These are phyloP conservation scores for Barnettozyma californica DNA, from an alignment of 805 yeast species.

Conservation along the genomic window DNA sequence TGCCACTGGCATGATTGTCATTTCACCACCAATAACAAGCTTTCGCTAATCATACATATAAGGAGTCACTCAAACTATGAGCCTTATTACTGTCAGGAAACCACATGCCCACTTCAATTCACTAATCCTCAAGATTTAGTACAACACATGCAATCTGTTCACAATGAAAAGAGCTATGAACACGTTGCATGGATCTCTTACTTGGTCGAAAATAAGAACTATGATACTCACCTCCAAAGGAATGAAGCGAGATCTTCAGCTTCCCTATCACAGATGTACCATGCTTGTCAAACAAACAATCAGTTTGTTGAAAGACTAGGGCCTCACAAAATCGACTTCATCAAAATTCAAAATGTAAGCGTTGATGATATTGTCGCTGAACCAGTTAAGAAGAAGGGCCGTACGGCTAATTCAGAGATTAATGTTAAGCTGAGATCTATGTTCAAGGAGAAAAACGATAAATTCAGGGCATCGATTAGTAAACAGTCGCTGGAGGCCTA, in stretches of 20 bases:
- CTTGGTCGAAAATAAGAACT: constrained; percentile 28
- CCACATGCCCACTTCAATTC: constrained; percentile 59
- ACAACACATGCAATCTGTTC: constrained; percentile 58
- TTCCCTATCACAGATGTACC: not conserved
- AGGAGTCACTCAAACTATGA: constrained; percentile 63
- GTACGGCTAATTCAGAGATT: constrained; percentile 23
- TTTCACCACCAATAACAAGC: constrained; percentile 45
- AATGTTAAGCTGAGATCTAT: constrained; percentile 19
- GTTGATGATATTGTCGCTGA: constrained; percentile 23
- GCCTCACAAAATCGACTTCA: constrained; percentile 18
- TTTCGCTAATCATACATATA: constrained; percentile 57
- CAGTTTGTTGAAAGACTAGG: constrained; percentile 6
- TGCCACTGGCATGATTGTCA: constrained; percentile 61
- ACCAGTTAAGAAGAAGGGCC: constrained; percentile 23
- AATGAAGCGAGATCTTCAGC: not conserved
- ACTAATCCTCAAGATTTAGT: constrained; percentile 57
- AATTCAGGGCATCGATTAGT: constrained; percentile 1
- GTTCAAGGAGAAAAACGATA: constrained; percentile 14
- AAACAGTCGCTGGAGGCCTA: constrained; percentile 7
- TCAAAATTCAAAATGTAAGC: constrained; percentile 21
- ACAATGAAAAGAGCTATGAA: constrained; percentile 21
- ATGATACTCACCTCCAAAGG: constrained; percentile 5
- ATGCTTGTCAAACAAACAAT: not conserved
- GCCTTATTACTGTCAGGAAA: constrained; percentile 60
- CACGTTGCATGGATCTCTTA: constrained; percentile 15